Percentiles rank a stretch among this genome's conserved stretches.
Conservation (phyloP, 116 monocot species). For the Cymodocea nodosa region DNA sequence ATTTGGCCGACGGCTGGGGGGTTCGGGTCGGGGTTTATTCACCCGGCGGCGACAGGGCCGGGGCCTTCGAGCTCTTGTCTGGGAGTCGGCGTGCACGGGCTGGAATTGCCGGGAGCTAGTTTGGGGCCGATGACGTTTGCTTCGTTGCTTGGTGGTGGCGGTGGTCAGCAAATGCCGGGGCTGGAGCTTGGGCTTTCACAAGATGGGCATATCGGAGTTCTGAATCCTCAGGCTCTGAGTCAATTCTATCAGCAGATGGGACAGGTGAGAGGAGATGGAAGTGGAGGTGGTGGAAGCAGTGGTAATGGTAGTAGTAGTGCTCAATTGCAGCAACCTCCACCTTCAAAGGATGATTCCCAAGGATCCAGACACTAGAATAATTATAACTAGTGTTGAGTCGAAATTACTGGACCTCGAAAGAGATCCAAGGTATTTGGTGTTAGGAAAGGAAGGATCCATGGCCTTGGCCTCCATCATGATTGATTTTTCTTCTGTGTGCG, state of each 20-base stretch:
- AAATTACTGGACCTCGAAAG: neutral
- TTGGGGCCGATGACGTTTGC: conserved; percentile 17
- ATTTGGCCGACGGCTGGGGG: conserved; percentile 7
- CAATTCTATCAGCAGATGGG: conserved; percentile 30
- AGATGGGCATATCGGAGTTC: conserved; percentile 22
- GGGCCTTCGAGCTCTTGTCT: conserved; percentile 7
- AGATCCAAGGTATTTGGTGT: neutral
- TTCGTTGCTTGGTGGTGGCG: conserved; percentile 16
- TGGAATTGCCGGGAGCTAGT: conserved; percentile 12
- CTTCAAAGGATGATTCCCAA: conserved; percentile 15
- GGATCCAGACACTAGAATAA: conserved; percentile 4
- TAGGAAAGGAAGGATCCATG: neutral
- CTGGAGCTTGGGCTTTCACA: conserved; percentile 35
- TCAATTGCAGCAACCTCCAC: conserved; percentile 14
- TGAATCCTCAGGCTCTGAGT: conserved; percentile 16
- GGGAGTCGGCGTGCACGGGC: conserved; percentile 9
- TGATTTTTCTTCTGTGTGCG: conserved; percentile 1
- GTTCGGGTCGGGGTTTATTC: conserved; percentile 3
- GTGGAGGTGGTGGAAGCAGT: neutral
- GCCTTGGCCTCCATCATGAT: neutral
- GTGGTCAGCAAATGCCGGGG: conserved; percentile 16
- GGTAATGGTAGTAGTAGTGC: neutral
- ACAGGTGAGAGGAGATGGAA: conserved; percentile 4
- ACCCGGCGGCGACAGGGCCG: neutral
- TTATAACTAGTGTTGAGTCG: neutral